Conservation (phyloP, 495 filamentous ascomycete species). For the Penicillium coprophilum region DNA sequence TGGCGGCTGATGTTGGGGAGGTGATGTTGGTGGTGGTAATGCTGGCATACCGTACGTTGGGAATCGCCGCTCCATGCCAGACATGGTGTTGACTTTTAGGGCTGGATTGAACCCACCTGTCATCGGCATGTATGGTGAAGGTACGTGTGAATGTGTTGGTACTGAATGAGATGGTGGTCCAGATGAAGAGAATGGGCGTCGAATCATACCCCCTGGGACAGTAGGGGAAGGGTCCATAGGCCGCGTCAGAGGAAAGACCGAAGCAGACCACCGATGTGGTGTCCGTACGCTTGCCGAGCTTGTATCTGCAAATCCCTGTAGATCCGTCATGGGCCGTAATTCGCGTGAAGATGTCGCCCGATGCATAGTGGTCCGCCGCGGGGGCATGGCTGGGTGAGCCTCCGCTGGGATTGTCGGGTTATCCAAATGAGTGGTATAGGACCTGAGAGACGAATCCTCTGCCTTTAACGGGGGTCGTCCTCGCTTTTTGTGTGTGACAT, state of each 20-base stretch:
- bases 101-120: conserved; percentile 33
- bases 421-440: conserved; percentile 38
- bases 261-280: conserved; percentile 40
- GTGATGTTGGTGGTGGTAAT: conserved; percentile 37
- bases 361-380: conserved; percentile 36
- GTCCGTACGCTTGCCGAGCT: conserved; percentile 21
- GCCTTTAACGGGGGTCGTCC: conserved; percentile 89
- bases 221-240: conserved; percentile 33
- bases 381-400: conserved; percentile 24
- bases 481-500: conserved; percentile 95
- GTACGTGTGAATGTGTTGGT: conserved; percentile 29
- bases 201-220: conserved; percentile 28
- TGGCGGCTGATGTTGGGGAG: conserved; percentile 37
- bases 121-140: conserved; percentile 32
- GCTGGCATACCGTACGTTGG: conserved; percentile 31
- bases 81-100: conserved; percentile 26
- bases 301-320: conserved; percentile 32
- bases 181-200: conserved; percentile 43
- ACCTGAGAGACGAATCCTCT: conserved; percentile 55
- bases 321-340: conserved; percentile 47
- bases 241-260: conserved; percentile 37
- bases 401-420: conserved; percentile 29
- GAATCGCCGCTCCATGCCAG: conserved; percentile 32
- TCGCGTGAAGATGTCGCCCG: conserved; percentile 45
- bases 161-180: conserved; percentile 32